Evolutionary conservation across 352 stramenopile genomes (phyloP), one percentile per base, ranked within the genome.

Genomic region (Globisporangium camurandrum): DNA sequence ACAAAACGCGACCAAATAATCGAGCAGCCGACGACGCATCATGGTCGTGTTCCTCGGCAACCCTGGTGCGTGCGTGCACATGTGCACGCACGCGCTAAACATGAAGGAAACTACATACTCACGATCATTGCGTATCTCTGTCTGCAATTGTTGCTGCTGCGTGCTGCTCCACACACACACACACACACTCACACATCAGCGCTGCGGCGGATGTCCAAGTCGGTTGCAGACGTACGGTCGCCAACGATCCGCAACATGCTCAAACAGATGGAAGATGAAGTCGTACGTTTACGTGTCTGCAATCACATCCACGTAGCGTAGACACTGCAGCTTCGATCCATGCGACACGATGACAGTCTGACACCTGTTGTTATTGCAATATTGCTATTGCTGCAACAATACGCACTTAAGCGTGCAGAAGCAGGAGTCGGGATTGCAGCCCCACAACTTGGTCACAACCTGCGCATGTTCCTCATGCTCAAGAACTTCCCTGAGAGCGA

Each of bases 381-480:
- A 8, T 10, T 41, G 36, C 36, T 41, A 19, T 8, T 24, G 2
- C 1, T 49, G 22, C 4, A 41, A 12, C 50, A 92, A n/a, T n/a
- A n/a, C n/a, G n/a, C n/a, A n/a, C n/a, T n/a, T n/a, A n/a, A n/a
- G 81, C 71, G 74, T 8, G 59, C 74, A 27, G 70, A 89, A 44
- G 68, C 73, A 33, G 78, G 82, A 11, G 72, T 93, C 26, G 82
- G 82, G 20, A 82, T 93, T 42, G 82, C 82, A 16, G 82, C 75
- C 11, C 78, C 82, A 17, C 82, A 93, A 51, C 56, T 93, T 0
- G 82, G 76, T 0, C 64, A 84, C 55, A 93, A 88, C 51, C 43
- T 79, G 55, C 79, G 82, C 49, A 78, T 90, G 61, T 93, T 93
- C 54, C 63, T 93, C 37, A 90, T 89, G 78, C 67, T 89, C 41